Conservation (phyloP, 306 rosid species). For the Hippophae tibetana region DNA sequence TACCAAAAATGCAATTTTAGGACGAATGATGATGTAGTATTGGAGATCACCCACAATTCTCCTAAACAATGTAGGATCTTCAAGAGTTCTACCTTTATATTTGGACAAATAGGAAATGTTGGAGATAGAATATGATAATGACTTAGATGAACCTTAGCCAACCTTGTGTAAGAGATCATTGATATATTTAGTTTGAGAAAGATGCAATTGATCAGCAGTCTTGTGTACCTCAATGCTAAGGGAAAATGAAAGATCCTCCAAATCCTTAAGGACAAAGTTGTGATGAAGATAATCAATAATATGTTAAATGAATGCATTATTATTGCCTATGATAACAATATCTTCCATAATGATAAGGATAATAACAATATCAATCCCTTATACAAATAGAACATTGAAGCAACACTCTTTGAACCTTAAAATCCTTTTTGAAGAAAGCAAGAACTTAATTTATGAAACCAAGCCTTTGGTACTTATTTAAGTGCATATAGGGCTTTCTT, state of each 20-base stretch:
- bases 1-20: too few species aligned
- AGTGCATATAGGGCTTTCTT: not conserved
- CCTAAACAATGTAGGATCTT: too few species aligned
- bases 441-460: not conserved
- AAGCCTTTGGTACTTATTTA: not conserved
- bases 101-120: too few species aligned
- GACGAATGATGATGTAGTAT: too few species aligned
- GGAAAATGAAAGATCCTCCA: not conserved
- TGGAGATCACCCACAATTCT: too few species aligned
- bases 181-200: too few species aligned
- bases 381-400: not conserved
- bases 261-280: not conserved
- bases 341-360: not conserved
- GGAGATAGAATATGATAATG: too few species aligned
- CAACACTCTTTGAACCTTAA: not conserved
- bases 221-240: not conserved
- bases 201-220: too few species aligned
- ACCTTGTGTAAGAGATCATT: too few species aligned
- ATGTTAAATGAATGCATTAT: rapidly evolving
- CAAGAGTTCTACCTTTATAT: too few species aligned
- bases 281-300: not conserved
- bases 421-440: not conserved
- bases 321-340: not conserved
- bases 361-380: too few species aligned
- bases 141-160: too few species aligned